phyloP scores from a whole-genome alignment of 495 filamentous ascomycete genomes.

The Podospora bellae-mahoneyi region DNA sequence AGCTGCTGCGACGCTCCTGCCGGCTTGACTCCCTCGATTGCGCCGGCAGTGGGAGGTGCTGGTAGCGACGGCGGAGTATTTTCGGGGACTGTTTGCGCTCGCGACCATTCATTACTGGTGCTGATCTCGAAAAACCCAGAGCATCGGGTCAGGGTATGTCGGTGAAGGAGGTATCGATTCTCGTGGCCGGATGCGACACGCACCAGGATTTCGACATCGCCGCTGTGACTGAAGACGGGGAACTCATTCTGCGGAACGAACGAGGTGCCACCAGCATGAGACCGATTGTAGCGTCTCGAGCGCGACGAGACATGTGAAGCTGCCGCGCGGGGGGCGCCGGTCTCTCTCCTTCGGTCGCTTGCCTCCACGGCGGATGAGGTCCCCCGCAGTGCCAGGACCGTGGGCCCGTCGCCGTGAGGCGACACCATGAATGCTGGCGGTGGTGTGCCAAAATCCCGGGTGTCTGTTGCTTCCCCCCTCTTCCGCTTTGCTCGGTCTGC shows the following conservation, averaged over 20 bases:
- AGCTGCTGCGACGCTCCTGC: conserved; percentile 32
- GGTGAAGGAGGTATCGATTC: conserved; percentile 79
- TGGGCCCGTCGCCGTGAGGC: conserved; percentile 56
- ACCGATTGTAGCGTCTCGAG: conserved; percentile 70
- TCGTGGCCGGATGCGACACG: conserved; percentile 63
- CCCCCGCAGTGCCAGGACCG: conserved; percentile 52
- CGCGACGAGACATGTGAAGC: conserved; percentile 59
- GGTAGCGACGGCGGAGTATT: conserved; percentile 10
- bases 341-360: conserved; percentile 22
- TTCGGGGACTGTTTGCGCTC: conserved; percentile 40
- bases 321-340: conserved; percentile 43
- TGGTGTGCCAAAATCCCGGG: conserved; percentile 25
- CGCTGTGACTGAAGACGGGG: conserved; percentile 82
- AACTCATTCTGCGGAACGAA: conserved; percentile 83
- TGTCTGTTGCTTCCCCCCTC: conserved; percentile 6
- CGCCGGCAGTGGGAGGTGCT: conserved; percentile 35
- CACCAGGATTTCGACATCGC: conserved; percentile 87
- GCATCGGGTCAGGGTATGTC: conserved; percentile 78
- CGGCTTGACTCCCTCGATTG: conserved; percentile 48
- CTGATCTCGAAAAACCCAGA: conserved; percentile 92
- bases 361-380: conserved; percentile 54
- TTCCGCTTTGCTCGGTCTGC: neutral
- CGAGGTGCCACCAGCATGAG: conserved; percentile 70
- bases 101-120: conserved; percentile 82
- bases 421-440: conserved; percentile 59